A percentile compares a stretch with the other conserved stretches of the same genome.
These are phyloP conservation scores for Melocanna baccifera DNA, from an alignment of 176 grass and related monocot species.

Conservation along the genomic window DNA sequence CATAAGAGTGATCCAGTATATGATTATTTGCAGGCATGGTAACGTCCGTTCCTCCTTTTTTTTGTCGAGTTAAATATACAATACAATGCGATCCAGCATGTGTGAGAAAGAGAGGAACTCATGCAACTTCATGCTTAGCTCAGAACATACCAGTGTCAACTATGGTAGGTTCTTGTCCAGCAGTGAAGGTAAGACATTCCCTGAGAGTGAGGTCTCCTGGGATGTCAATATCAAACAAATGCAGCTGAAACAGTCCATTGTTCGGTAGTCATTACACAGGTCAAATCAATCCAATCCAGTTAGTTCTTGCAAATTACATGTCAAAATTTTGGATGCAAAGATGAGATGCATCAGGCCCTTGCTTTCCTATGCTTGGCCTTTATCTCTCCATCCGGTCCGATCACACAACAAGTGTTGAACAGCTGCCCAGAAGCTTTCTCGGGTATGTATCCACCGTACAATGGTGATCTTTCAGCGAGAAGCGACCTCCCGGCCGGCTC, in stretches of 20 bases:
- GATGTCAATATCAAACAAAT: constrained; percentile 53
- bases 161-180: constrained; percentile 48
- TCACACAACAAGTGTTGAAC: constrained; percentile 61
- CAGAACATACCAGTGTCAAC: constrained; percentile 49
- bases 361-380: constrained; percentile 62
- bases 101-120: neutral
- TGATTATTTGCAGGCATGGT: neutral
- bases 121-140: neutral
- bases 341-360: neutral
- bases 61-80: neutral
- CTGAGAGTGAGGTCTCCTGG: constrained; percentile 48
- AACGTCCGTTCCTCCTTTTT: neutral
- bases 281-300: neutral
- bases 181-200: constrained; percentile 53
- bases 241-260: constrained; percentile 43
- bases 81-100: neutral
- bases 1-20: neutral
- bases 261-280: neutral
- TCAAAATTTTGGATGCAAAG: neutral
- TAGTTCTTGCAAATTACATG: neutral
- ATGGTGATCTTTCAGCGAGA: constrained; percentile 41
- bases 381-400: constrained; percentile 44
- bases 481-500: constrained; percentile 17
- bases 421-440: constrained; percentile 37
- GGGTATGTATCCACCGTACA: constrained; percentile 61